These are phyloP conservation scores for Cicer pinnatifidum DNA, from an alignment of 306 rosid species.

Conservation along the genomic window DNA sequence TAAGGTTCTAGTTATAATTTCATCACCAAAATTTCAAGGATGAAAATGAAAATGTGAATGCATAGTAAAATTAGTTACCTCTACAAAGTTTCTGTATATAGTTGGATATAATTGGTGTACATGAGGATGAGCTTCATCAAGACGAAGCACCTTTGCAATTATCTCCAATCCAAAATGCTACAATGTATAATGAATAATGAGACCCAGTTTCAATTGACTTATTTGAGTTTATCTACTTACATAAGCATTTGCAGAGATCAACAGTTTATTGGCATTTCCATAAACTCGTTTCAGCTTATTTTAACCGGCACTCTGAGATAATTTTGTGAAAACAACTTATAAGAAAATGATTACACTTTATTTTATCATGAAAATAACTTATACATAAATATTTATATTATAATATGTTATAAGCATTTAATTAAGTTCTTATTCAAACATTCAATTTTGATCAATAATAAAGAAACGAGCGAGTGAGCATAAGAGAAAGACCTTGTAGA, in stretches of 20 bases:
- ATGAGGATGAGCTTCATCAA: constrained; percentile 53
- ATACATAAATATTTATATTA: no score
- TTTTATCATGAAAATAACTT: no score
- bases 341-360: no score
- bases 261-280: no score
- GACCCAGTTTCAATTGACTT: no score
- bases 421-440: no score
- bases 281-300: no score
- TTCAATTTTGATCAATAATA: constrained; percentile 2
- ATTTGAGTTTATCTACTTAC: no score
- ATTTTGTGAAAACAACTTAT: no score
- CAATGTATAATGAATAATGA: neutral
- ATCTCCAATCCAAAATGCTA: constrained; percentile 64
- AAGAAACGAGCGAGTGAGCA: constrained; percentile 6
- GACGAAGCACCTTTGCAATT: constrained; percentile 54
- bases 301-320: no score
- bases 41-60: neutral
- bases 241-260: no score
- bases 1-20: neutral
- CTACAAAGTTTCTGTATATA: constrained; percentile 54
- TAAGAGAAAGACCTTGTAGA: constrained; percentile 56
- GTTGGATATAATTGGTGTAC: constrained; percentile 48
- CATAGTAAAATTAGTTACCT: constrained; percentile 44
- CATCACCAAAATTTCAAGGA: neutral
- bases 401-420: no score